phyloP scores from a whole-genome alignment of 2,329 filamentous ascomycete species.

The Penicillium oxalicum region DNA sequence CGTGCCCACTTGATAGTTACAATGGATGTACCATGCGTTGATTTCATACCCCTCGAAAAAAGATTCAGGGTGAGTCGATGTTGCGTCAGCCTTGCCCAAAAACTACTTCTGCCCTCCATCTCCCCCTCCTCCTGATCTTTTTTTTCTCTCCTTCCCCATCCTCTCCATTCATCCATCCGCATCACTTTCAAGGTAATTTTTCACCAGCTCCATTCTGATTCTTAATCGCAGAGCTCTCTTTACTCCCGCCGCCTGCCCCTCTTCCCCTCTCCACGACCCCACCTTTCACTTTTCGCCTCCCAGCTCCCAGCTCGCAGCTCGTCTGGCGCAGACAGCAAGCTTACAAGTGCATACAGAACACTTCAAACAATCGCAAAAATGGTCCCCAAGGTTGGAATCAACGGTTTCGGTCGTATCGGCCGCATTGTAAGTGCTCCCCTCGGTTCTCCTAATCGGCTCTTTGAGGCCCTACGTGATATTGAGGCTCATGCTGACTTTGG shows the following conservation, averaged over 20 bases:
- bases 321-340: slow-evolving; percentile 10
- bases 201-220: background rate
- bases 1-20: too few relatives aligned
- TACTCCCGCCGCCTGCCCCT: slow-evolving; percentile 2
- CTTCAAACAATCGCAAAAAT: slow-evolving; percentile 27
- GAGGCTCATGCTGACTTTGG: slow-evolving; percentile 19
- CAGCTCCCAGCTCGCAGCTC: background rate
- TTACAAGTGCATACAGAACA: slow-evolving; percentile 28
- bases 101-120: slow-evolving; percentile 25
- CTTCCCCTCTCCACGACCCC: slow-evolving; percentile 2
- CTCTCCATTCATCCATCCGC: slow-evolving; percentile 2
- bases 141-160: slow-evolving; percentile 14
- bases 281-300: background rate
- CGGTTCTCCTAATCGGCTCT: background rate
- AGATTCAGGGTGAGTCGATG: slow-evolving; percentile 20
- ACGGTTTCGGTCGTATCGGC: slow-evolving; percentile 99
- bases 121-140: slow-evolving; percentile 20
- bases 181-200: slow-evolving; percentile 11
- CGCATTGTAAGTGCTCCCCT: slow-evolving; percentile 61
- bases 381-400: slow-evolving; percentile 70
- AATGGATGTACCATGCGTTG: too few relatives aligned
- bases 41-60: too few relatives aligned
- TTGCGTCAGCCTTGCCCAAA: slow-evolving; percentile 32
- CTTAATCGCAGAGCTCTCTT: background rate
- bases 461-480: background rate